These are phyloP conservation scores for Tricholoma matsutake DNA, from an alignment of 768 basidiomycete genomes.

Conservation along the genomic window DNA sequence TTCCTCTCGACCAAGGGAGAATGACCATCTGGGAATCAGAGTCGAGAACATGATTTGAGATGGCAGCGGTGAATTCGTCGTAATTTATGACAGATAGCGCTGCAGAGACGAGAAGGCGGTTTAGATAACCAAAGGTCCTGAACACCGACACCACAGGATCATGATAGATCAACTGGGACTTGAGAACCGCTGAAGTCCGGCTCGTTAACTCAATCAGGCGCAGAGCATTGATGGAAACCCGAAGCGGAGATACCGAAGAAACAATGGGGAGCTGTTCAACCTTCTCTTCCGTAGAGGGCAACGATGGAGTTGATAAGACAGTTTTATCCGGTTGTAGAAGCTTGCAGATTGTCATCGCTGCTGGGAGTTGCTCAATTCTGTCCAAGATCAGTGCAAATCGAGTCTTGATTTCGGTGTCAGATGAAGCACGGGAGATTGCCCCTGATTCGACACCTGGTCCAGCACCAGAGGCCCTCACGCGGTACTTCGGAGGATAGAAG, in stretches of 20 bases:
- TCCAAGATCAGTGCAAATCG: conserved; percentile 76
- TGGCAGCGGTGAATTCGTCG: conserved; percentile 66
- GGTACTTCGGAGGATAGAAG: conserved; percentile 70
- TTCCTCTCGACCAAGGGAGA: conserved; percentile 74
- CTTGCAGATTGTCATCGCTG: conserved; percentile 78
- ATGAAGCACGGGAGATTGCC: conserved; percentile 11
- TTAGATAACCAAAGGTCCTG: conserved; percentile 74
- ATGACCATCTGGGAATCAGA: conserved; percentile 70
- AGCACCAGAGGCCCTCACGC: conserved; percentile 31
- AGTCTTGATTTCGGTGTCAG: conserved; percentile 45
- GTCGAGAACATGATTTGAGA: conserved; percentile 57
- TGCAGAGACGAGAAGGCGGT: conserved; percentile 61
- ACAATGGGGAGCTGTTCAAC: conserved; percentile 8
- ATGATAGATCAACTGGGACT: conserved; percentile 66
- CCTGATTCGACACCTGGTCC: conserved; percentile 21
- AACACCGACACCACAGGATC: conserved; percentile 75
- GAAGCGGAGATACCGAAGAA: conserved; percentile 7
- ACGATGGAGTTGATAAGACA: conserved; percentile 2
- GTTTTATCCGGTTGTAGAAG: conserved; percentile 50
- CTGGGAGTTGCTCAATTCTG: conserved; percentile 75
- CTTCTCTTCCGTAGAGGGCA: conserved; percentile 28
- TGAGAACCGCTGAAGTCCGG: conserved; percentile 84
- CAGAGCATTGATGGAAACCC: conserved; percentile 64
- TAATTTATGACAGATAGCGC: conserved; percentile 74
- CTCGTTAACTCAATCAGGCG: conserved; percentile 89